Conservation (phyloP, 768 basidiomycete genomes). For the Termitomyces eurrhizus region DNA sequence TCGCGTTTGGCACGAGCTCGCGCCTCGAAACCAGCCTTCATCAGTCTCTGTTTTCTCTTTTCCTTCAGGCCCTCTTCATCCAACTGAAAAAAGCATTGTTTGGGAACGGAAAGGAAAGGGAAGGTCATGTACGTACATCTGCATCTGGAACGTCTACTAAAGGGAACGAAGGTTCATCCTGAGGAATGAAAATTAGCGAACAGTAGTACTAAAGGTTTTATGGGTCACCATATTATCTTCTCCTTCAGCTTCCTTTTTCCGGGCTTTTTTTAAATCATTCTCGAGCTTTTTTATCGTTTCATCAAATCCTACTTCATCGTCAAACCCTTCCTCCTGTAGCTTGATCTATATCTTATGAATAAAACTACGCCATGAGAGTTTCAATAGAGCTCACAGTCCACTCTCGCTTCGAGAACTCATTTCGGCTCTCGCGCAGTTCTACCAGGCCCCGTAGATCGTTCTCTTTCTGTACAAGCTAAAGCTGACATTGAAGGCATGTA, state of each 20-base stretch:
- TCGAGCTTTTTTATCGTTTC: constrained; percentile 87
- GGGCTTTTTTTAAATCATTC: constrained; percentile 63
- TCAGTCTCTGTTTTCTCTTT: constrained; percentile 87
- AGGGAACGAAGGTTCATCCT: constrained; percentile 87
- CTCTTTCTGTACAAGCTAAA: constrained; percentile 72
- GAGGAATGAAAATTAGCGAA: not conserved
- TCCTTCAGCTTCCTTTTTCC: constrained; percentile 79
- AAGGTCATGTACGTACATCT: constrained; percentile 52
- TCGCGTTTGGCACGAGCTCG: constrained; percentile 80
- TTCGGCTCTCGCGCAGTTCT: constrained; percentile 59
- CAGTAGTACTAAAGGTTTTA: not conserved
- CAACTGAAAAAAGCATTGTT: constrained; percentile 39
- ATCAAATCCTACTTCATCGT: constrained; percentile 75
- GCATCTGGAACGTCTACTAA: constrained; percentile 89
- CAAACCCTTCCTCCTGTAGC: constrained; percentile 65
- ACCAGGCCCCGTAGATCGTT: constrained; percentile 63
- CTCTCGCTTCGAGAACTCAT: constrained; percentile 62
- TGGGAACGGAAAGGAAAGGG: not conserved
- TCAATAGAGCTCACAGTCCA: constrained; percentile 51
- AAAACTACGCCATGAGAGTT: not conserved
- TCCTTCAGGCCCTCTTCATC: constrained; percentile 92
- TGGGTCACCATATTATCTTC: constrained; percentile 55
- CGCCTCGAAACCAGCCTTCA: constrained; percentile 94
- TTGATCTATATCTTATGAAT: constrained; percentile 37
- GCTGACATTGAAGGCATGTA: not conserved